phyloP scores from a whole-genome alignment of 1,284 basidiomycete species.

The Ceratobasidium sp. region DNA sequence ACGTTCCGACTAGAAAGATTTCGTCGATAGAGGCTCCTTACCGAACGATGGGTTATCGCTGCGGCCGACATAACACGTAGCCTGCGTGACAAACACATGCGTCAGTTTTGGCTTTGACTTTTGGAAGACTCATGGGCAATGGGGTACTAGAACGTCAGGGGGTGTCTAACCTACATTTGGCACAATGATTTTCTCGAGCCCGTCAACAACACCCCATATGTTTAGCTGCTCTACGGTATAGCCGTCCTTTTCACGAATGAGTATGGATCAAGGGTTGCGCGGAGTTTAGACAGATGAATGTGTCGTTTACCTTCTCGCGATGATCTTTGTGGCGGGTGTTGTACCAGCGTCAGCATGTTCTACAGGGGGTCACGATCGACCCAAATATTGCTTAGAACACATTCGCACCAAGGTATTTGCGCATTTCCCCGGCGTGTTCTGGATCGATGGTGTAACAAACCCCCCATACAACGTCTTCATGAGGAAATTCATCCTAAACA shows the following conservation, averaged over 20 bases:
- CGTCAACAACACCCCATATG: constrained; percentile 69
- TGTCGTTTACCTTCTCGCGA: constrained; percentile 76
- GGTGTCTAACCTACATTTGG: constrained; percentile 59
- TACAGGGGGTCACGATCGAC: constrained; percentile 29
- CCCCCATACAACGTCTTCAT: constrained; percentile 88
- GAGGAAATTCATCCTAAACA: constrained; percentile 76
- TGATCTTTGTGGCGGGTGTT: constrained; percentile 65
- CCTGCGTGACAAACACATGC: constrained; percentile 57
- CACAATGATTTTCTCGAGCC: constrained; percentile 69
- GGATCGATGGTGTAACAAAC: constrained; percentile 88
- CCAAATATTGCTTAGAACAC: constrained; percentile 21
- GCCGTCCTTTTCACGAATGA: constrained; percentile 68
- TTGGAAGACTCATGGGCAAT: constrained; percentile 25
- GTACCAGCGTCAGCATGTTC: constrained; percentile 31
- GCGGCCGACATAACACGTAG: constrained; percentile 75
- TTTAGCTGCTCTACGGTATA: constrained; percentile 77
- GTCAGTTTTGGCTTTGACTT: constrained; percentile 39
- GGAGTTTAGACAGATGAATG: constrained; percentile 6
- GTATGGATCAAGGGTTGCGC: constrained; percentile 37
- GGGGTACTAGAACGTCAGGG: constrained; percentile 39
- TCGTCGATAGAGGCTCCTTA: constrained; percentile 56
- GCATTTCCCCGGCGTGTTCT: constrained; percentile 75
- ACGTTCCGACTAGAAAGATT: constrained; percentile 14
- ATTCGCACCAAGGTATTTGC: constrained; percentile 80
- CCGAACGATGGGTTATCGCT: constrained; percentile 84